Evolutionary conservation across 2,329 filamentous ascomycete genomes (phyloP), one percentile per base, ranked within the genome.

Genomic region (Exophiala spinifera): DNA sequence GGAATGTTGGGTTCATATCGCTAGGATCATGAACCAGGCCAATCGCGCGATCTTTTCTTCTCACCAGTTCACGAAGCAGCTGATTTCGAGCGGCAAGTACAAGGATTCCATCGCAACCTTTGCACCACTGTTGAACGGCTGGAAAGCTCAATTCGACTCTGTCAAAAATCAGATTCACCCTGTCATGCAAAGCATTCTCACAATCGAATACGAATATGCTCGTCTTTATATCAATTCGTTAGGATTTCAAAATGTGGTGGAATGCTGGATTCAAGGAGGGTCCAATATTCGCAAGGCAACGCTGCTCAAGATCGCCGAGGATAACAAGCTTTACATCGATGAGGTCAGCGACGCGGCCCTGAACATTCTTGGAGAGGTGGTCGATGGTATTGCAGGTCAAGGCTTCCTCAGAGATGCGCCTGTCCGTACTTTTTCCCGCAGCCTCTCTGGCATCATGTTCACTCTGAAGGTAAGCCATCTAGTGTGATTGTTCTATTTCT

Each of bases 1-100:
- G 53, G 88, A 95, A 70, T 95, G 91, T 69, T 99, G 94, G 94
- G 86, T 91, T 4, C 89, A 90, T 28, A 91, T 99, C 65, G 95
- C 91, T 61, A 88, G 90, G 64, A 84, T 92, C 57, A 96, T 97
- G 87, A 88, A 96, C 65, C 79, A 87, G 62, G 91, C 89, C 49
- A 97, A 97, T 65, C 85, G 95, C 66, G 84, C 87, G 62, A 78
- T 99, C 3, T 99, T 97, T 72, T 83, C 86, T 23, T 95, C 90
- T 14, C 86, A 89, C 55, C 86, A 92, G 60, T 87, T 91, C 68
- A 97, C 94, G 0, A 89, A 89, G 8, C 86, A 91, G 42, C 84
- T 97, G 63, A 95, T 96, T 67, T 86, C 90, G 66, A 91, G 83
- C 51, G 91, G 90, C 17, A 83, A 85, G 57, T 97, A 99, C 69